Percentiles rank a stretch among this genome's conserved stretches.
Evolutionary conservation across 257 asterid genomes (phyloP).

Genomic region (Perilla frutescens): DNA sequence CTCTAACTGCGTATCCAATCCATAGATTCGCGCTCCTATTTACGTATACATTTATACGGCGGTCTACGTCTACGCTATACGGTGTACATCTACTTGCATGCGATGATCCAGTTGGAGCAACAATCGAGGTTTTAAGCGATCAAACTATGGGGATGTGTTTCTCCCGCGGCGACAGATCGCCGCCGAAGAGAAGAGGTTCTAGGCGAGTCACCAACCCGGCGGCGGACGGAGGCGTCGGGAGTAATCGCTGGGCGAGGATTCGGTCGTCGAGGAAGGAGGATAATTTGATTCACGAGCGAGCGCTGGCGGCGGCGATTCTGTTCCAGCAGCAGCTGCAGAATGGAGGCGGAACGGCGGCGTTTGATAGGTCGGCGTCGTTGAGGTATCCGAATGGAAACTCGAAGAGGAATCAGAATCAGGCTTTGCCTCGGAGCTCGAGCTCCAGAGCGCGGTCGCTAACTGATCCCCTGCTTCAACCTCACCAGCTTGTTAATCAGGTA

Average conservation of each 20-base stretch:
- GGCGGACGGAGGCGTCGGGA: slow-evolving; percentile 54
- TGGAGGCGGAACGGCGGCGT: slow-evolving; percentile 54
- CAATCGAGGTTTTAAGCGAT: slow-evolving; percentile 30
- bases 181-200: slow-evolving; percentile 60
- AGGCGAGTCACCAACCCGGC: slow-evolving; percentile 56
- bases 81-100: slow-evolving; percentile 39
- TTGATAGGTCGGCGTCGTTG: slow-evolving; percentile 90
- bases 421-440: slow-evolving; percentile 84
- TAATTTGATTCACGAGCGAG: slow-evolving; percentile 68
- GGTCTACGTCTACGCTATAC: not conserved
- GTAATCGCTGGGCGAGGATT: slow-evolving; percentile 72
- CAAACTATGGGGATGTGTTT: slow-evolving; percentile 77
- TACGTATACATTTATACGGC: not conserved
- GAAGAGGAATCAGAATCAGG: slow-evolving; percentile 68
- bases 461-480: slow-evolving; percentile 96
- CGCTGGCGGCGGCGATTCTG: slow-evolving; percentile 91
- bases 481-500: slow-evolving; percentile 91
- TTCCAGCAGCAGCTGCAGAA: slow-evolving; percentile 87
- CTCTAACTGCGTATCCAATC: slow-evolving; percentile 34
- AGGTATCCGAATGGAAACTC: slow-evolving; percentile 63
- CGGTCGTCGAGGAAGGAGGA: slow-evolving; percentile 82
- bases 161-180: slow-evolving; percentile 61
- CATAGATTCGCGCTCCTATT: slow-evolving; percentile 30
- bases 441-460: slow-evolving; percentile 87
- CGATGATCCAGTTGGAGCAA: slow-evolving; percentile 23